Evolutionary conservation across 2,329 filamentous ascomycete genomes (phyloP).

Genomic region (Penicillium rolfsii): DNA sequence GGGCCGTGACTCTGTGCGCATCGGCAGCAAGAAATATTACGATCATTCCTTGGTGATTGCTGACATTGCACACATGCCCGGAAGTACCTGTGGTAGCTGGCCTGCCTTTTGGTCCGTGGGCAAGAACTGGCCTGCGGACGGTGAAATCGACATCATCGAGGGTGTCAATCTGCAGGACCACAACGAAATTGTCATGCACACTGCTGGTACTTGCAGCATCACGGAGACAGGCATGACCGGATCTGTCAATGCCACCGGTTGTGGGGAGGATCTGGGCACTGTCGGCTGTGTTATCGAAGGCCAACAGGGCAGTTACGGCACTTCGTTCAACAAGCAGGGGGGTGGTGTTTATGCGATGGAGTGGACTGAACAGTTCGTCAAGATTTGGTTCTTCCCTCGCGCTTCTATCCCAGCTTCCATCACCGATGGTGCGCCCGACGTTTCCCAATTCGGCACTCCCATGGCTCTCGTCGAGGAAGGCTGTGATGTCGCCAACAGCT

Average conservation of each 20-base stretch:
- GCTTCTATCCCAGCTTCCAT: slow-evolving; percentile 51
- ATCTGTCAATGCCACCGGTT: slow-evolving; percentile 51
- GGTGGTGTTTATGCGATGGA: slow-evolving; percentile 57
- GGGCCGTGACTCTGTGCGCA: slow-evolving; percentile 51
- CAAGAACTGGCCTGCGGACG: slow-evolving; percentile 46
- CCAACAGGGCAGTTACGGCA: slow-evolving; percentile 52
- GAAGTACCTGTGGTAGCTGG: slow-evolving; percentile 55
- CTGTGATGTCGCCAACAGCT: slow-evolving; percentile 47
- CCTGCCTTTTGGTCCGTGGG: slow-evolving; percentile 54
- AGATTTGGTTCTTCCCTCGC: slow-evolving; percentile 58
- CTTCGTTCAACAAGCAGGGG: slow-evolving; percentile 55
- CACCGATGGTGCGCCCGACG: slow-evolving; percentile 47
- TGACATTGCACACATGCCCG: slow-evolving; percentile 55
- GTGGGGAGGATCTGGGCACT: slow-evolving; percentile 48
- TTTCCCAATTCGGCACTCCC: slow-evolving; percentile 51
- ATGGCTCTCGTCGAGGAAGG: slow-evolving; percentile 49
- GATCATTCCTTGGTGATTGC: slow-evolving; percentile 52
- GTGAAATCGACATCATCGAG: slow-evolving; percentile 59
- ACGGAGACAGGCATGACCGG: slow-evolving; percentile 54
- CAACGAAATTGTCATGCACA: slow-evolving; percentile 56
- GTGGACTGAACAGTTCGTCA: slow-evolving; percentile 50
- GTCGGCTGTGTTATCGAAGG: slow-evolving; percentile 49
- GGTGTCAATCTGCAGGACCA: slow-evolving; percentile 52
- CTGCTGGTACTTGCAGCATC: slow-evolving; percentile 49
- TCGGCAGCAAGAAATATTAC: slow-evolving; percentile 50